These are phyloP conservation scores for Guyanaporus albipodus DNA, from an alignment of 768 basidiomycete species.

Conservation along the genomic window DNA sequence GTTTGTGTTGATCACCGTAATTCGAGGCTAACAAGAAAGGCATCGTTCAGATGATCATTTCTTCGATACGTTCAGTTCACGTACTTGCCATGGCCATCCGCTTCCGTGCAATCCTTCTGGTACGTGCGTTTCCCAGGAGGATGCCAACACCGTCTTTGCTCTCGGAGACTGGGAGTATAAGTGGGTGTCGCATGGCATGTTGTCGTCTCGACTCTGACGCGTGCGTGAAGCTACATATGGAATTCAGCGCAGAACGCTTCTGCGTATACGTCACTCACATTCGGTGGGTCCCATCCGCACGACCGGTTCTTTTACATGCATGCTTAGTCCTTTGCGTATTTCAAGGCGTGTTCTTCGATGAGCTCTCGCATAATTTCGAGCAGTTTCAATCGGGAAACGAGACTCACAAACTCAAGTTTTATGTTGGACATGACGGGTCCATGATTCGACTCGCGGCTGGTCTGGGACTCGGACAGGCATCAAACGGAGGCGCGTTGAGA, in stretches of 20 bases:
- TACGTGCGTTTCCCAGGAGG: slow-evolving; percentile 38
- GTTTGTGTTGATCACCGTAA: background rate
- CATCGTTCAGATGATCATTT: slow-evolving; percentile 35
- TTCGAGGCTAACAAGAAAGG: background rate
- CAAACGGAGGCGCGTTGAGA: slow-evolving; percentile 28
- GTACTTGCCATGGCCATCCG: slow-evolving; percentile 39
- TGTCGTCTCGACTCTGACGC: background rate
- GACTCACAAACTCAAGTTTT: slow-evolving; percentile 36
- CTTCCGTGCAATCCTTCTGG: slow-evolving; percentile 44
- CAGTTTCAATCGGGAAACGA: slow-evolving; percentile 33
- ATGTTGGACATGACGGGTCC: slow-evolving; percentile 47
- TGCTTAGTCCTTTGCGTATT: background rate
- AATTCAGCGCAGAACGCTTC: slow-evolving; percentile 43
- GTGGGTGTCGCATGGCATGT: slow-evolving; percentile 23
- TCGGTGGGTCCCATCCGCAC: slow-evolving; percentile 30
- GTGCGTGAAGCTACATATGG: slow-evolving; percentile 43
- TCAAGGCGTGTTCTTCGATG: slow-evolving; percentile 43
- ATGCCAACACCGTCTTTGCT: slow-evolving; percentile 50
- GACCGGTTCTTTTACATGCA: background rate
- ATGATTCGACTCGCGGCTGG: slow-evolving; percentile 40
- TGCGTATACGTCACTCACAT: slow-evolving; percentile 41
- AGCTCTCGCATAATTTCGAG: slow-evolving; percentile 40
- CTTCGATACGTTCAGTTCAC: slow-evolving; percentile 49
- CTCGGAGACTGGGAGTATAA: slow-evolving; percentile 62
- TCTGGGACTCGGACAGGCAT: slow-evolving; percentile 36